Evolutionary conservation across 2,329 filamentous ascomycete genomes (phyloP).

Genomic region (Colletotrichum zoysiae): DNA sequence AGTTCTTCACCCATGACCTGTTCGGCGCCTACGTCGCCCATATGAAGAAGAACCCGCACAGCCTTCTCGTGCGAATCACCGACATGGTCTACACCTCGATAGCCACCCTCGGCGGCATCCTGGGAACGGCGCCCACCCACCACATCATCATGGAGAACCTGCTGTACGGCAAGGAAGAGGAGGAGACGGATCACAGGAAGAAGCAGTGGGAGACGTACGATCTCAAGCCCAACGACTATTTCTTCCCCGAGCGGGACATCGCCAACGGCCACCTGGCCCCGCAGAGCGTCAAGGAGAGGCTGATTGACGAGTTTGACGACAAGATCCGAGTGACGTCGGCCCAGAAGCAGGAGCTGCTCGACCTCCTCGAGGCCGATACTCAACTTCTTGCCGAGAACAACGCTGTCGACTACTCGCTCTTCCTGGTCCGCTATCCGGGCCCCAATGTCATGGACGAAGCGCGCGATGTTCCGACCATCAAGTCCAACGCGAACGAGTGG

Average conservation of each 20-base stretch:
- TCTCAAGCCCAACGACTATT: conserved; percentile 80
- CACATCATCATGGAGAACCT: conserved; percentile 86
- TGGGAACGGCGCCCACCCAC: conserved; percentile 74
- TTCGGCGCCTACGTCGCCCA: conserved; percentile 74
- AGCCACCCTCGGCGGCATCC: conserved; percentile 68
- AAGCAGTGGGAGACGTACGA: conserved; percentile 78
- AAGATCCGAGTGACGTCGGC: conserved; percentile 69
- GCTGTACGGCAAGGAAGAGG: conserved; percentile 68
- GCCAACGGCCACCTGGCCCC: conserved; percentile 73
- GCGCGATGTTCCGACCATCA: conserved; percentile 55
- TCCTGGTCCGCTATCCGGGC: conserved; percentile 67
- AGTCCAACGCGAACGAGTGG: conserved; percentile 59
- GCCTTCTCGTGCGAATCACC: conserved; percentile 77
- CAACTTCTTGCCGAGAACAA: conserved; percentile 71
- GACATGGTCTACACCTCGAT: conserved; percentile 73
- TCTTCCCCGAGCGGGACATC: conserved; percentile 81
- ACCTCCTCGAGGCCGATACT: conserved; percentile 71
- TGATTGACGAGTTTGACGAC: conserved; percentile 77
- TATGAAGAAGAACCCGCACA: conserved; percentile 70
- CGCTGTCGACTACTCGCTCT: conserved; percentile 81
- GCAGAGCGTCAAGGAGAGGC: conserved; percentile 72
- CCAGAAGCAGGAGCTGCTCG: conserved; percentile 68
- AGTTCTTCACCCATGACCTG: conserved; percentile 76
- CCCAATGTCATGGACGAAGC: conserved; percentile 32
- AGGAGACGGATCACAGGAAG: conserved; percentile 51